Conservation (phyloP, 768 basidiomycete genomes). For the Cystobasidiopsis lactophilus region DNA sequence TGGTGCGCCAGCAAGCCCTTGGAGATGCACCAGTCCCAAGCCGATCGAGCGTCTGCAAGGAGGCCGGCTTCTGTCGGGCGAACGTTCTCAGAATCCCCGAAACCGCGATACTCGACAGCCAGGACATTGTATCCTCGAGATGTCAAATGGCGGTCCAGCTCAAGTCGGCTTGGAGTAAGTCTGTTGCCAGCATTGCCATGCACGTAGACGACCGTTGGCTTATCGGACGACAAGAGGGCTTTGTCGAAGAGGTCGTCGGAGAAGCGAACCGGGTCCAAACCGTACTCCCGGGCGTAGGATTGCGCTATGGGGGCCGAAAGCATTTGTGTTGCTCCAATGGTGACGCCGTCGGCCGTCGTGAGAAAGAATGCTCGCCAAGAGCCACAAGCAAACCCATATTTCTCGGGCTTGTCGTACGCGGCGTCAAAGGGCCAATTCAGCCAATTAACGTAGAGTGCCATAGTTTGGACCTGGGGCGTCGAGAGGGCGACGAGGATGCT, state of each 20-base stretch:
- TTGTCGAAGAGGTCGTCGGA: no score
- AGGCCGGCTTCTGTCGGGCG: slow-evolving; percentile 54
- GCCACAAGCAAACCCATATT: background rate
- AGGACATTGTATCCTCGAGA: slow-evolving; percentile 45
- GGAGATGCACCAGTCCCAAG: slow-evolving; percentile 51
- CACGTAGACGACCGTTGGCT: slow-evolving; percentile 69
- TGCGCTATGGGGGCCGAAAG: no score
- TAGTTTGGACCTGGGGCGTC: background rate
- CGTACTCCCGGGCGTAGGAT: no score
- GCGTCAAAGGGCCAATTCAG: background rate
- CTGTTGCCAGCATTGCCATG: slow-evolving; percentile 79
- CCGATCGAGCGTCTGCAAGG: slow-evolving; percentile 43
- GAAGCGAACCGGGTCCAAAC: no score
- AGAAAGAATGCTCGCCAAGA: background rate
- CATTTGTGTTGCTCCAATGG: background rate
- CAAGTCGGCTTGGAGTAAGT: slow-evolving; percentile 43
- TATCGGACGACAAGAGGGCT: slow-evolving; percentile 6
- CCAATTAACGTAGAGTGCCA: background rate
- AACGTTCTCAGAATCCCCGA: slow-evolving; percentile 51
- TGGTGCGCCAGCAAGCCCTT: slow-evolving; percentile 38
- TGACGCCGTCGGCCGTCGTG: background rate
- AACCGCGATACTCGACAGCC: slow-evolving; percentile 70
- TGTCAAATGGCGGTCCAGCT: slow-evolving; percentile 23
- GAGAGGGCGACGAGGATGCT: no score
- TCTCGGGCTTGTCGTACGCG: background rate